Evolutionary conservation across 2,329 filamentous ascomycete species (phyloP), one percentile per base, ranked within the genome.

Genomic region (Beauveria varroae): DNA sequence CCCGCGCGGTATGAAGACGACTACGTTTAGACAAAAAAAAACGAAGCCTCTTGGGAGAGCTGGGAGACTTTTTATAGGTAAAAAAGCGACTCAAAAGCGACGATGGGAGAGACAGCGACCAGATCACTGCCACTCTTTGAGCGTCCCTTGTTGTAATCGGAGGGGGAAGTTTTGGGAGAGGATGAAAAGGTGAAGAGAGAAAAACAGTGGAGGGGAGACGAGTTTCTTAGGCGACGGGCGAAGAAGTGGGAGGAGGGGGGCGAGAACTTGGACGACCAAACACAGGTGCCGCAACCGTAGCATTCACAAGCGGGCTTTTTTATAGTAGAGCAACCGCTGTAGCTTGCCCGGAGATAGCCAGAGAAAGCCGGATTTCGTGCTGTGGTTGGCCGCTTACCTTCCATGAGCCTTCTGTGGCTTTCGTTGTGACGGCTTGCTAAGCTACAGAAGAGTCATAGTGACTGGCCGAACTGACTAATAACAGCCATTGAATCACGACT

Each of bases 81-180:
- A 65, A 66, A 65, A 66, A 68, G 67, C 66, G 68, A 67, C 68
- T 69, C 68, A 64, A 70, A 70, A 67, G 67, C 54, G 67, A 70
- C 69, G 68, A 70, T 70, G 67, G 61, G 66, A 74, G 72, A 70
- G 70, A 75, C 74, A 76, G 74, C 70, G 70, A 69, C 65, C 64
- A 67, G 67, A 70, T 71, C 68, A 74, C 74, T 75, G 74, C 68
- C 73, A 70, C 72, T 74, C 72, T 73, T 69, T 70, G 72, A 70
- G 70, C 71, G 72, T 74, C 72, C 68, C 73, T 74, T 69, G 69
- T 67, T 64, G 63, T 61, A 65, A 50, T 61, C 58, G 64, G 57
- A 65, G 57, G 63, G 64, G 60, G 63, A 47, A 43, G 55, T 56
- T 66, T 64, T 66, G 66, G 64, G 66, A 65, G 64, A 65, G 66